phyloP scores from a whole-genome alignment of 331 rosid genomes.

The Stylosanthes scabra region DNA sequence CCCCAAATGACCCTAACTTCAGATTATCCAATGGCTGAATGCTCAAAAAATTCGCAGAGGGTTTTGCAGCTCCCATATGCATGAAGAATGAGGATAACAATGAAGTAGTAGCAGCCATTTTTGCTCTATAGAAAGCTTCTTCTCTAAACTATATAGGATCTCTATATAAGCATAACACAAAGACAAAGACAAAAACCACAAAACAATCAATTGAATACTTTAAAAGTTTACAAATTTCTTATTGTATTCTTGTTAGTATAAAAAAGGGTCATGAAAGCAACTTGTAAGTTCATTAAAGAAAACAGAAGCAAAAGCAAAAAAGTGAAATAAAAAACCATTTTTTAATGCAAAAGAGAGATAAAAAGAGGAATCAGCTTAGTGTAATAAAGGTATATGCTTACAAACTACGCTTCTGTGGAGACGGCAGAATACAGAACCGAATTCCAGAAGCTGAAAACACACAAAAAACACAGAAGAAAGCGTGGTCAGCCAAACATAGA shows the following conservation, averaged over 20 bases:
- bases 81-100: slow-evolving; percentile 50
- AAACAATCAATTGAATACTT: slow-evolving; percentile 11
- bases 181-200: not conserved
- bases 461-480: not conserved
- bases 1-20: slow-evolving; percentile 25
- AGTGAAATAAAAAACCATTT: not conserved
- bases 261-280: slow-evolving; percentile 13
- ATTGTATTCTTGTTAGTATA: not conserved
- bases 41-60: slow-evolving; percentile 36
- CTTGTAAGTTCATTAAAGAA: not conserved
- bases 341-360: slow-evolving; percentile 24
- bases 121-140: not conserved
- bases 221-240: slow-evolving; percentile 1
- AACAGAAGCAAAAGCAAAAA: not conserved
- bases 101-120: slow-evolving; percentile 67
- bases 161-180: not conserved
- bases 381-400: slow-evolving; percentile 29
- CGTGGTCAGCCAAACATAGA: not conserved
- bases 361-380: slow-evolving; percentile 21
- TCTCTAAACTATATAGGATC: not conserved
- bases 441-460: not conserved
- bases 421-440: slow-evolving; percentile 23
- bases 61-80: slow-evolving; percentile 48
- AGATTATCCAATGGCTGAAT: slow-evolving; percentile 27
- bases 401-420: slow-evolving; percentile 17